Percentiles rank a stretch among this genome's conserved stretches.
Conservation (phyloP, 1,139 yeast genomes). For the Hyphopichia wangnamkhiaoensis region DNA sequence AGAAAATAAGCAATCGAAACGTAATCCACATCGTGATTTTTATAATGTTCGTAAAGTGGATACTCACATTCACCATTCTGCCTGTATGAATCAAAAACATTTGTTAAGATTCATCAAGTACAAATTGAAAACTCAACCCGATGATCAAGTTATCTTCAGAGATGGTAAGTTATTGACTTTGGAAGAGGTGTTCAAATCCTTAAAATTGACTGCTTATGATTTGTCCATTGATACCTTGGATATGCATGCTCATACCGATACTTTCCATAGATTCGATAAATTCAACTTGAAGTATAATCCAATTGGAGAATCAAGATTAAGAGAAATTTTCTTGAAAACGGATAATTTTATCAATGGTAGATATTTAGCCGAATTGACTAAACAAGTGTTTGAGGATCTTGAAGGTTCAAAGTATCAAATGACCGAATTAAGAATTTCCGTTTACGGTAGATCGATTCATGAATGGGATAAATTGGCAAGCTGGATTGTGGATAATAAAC, state of each 20-base stretch:
- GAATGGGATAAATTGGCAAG: slow-evolving; percentile 97
- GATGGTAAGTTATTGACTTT: slow-evolving; percentile 90
- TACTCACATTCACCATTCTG: slow-evolving; percentile 98
- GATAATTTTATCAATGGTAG: slow-evolving; percentile 89
- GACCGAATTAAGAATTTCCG: slow-evolving; percentile 93
- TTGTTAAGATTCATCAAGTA: slow-evolving; percentile 90
- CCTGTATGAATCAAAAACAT: slow-evolving; percentile 98
- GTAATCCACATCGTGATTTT: slow-evolving; percentile 91
- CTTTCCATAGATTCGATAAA: slow-evolving; percentile 97
- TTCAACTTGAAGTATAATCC: slow-evolving; percentile 97
- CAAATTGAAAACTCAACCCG: slow-evolving; percentile 63
- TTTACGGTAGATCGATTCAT: slow-evolving; percentile 83
- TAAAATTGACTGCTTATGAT: slow-evolving; percentile 90
- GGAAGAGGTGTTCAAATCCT: slow-evolving; percentile 83
- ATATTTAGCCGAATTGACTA: slow-evolving; percentile 89
- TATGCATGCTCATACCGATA: slow-evolving; percentile 98
- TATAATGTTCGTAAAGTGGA: slow-evolving; percentile 98
- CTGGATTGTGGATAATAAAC: slow-evolving; percentile 93
- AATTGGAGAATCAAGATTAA: slow-evolving; percentile 92
- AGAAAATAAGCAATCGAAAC: slow-evolving; percentile 78
- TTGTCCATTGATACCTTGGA: slow-evolving; percentile 94
- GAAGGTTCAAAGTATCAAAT: slow-evolving; percentile 95
- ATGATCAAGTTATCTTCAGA: slow-evolving; percentile 89
- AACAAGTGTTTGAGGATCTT: slow-evolving; percentile 89
- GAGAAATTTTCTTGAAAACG: slow-evolving; percentile 94